Conservation (phyloP, 2,329 filamentous ascomycete genomes). For the Bipolaris oryzae region DNA sequence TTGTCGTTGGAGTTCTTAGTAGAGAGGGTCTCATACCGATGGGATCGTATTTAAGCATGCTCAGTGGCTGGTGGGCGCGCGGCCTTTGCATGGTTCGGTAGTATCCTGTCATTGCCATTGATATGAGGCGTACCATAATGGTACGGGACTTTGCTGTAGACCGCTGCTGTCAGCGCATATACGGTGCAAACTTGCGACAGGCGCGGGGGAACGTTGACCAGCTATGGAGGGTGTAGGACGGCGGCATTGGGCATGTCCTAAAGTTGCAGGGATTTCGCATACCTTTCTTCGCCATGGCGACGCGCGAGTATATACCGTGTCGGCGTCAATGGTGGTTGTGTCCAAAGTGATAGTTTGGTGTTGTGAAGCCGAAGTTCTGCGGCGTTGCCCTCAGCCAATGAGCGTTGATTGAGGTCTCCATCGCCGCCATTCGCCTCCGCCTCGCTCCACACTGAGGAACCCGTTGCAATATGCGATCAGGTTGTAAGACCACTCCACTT, state of each 20-base stretch:
- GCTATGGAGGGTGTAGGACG: background rate
- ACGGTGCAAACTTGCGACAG: background rate
- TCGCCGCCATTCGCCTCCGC: background rate
- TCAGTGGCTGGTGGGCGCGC: constrained; percentile 79
- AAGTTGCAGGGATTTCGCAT: constrained; percentile 1
- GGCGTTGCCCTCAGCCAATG: constrained; percentile 27
- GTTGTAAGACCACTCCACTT: too few relatives aligned
- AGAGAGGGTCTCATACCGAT: constrained; percentile 68
- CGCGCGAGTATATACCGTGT: constrained; percentile 13
- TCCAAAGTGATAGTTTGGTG: constrained; percentile 27
- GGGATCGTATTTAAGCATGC: constrained; percentile 98
- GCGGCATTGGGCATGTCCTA: too few relatives aligned
- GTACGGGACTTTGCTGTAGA: constrained; percentile 82
- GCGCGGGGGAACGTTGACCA: background rate
- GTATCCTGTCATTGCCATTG: constrained; percentile 98
- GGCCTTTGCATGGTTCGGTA: constrained; percentile 91
- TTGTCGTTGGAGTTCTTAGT: background rate
- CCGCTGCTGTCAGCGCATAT: constrained; percentile 24
- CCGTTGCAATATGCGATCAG: too few relatives aligned
- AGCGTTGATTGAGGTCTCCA: constrained; percentile 16
- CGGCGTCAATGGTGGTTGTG: constrained; percentile 21
- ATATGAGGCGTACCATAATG: constrained; percentile 90
- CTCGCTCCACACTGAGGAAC: background rate
- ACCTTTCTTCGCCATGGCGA: constrained; percentile 48
- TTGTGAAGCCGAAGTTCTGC: constrained; percentile 26